Conservation (phyloP, 768 basidiomycete species). For the Erythrobasidium yunnanense region DNA sequence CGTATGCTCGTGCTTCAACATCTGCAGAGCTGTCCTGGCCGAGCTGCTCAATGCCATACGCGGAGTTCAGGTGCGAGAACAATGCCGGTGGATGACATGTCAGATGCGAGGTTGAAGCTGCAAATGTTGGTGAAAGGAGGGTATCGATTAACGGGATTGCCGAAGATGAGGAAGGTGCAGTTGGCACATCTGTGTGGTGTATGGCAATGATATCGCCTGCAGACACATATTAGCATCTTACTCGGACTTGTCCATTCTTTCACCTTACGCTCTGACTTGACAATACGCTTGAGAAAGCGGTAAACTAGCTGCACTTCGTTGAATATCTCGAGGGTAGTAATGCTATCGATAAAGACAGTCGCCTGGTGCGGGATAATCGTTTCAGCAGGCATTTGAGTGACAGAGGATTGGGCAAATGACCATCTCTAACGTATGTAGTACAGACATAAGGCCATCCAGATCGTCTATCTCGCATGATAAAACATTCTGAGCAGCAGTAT, state of each 20-base stretch:
- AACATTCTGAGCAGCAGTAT: too few relatives aligned
- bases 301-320: neutral
- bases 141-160: constrained; percentile 48
- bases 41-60: constrained; percentile 45
- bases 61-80: constrained; percentile 56
- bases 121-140: constrained; percentile 56
- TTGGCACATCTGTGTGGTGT: constrained; percentile 47
- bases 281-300: neutral
- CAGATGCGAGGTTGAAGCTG: constrained; percentile 54
- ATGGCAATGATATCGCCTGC: constrained; percentile 15
- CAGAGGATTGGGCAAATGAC: too few relatives aligned
- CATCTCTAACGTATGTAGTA: too few relatives aligned
- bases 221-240: too few relatives aligned
- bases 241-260: neutral
- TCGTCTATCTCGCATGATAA: too few relatives aligned
- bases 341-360: constrained; percentile 8
- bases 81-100: constrained; percentile 62
- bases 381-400: neutral
- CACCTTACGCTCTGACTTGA: too few relatives aligned
- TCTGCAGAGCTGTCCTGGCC: neutral
- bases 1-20: neutral
- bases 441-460: too few relatives aligned
- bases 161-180: constrained; percentile 53
- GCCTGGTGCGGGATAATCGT: too few relatives aligned
- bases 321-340: constrained; percentile 13